Evolutionary conservation across 1,284 basidiomycete genomes (phyloP).

Genomic region (Ceratobasidium sp.): DNA sequence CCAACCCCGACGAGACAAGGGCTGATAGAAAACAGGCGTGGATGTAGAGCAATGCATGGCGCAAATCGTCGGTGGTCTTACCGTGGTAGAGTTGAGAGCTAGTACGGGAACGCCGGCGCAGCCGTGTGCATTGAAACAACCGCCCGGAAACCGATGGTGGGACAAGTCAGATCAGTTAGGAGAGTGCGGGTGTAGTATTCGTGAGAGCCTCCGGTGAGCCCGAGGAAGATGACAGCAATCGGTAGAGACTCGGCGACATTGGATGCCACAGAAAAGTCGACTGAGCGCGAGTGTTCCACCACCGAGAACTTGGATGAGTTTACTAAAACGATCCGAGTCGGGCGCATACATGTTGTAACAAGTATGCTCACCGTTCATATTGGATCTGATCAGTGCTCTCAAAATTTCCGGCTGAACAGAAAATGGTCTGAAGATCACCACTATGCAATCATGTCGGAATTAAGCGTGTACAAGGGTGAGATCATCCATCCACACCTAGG

Average conservation of each 20-base stretch:
- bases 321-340: slow-evolving; percentile 52
- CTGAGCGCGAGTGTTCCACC: slow-evolving; percentile 60
- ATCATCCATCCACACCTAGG: slow-evolving; percentile 29
- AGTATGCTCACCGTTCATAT: slow-evolving; percentile 57
- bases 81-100: slow-evolving; percentile 51
- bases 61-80: slow-evolving; percentile 65
- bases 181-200: slow-evolving; percentile 64
- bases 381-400: slow-evolving; percentile 59
- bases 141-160: slow-evolving; percentile 47
- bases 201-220: slow-evolving; percentile 61
- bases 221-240: slow-evolving; percentile 62
- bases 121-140: slow-evolving; percentile 41
- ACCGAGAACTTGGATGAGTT: slow-evolving; percentile 61
- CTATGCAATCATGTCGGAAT: slow-evolving; percentile 49
- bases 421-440: slow-evolving; percentile 62
- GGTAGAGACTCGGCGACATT: slow-evolving; percentile 56
- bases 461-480: background rate
- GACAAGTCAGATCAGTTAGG: slow-evolving; percentile 51
- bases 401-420: slow-evolving; percentile 60
- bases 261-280: slow-evolving; percentile 52
- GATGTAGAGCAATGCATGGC: slow-evolving; percentile 64
- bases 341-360: slow-evolving; percentile 41
- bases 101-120: slow-evolving; percentile 48
- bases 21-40: slow-evolving; percentile 66
- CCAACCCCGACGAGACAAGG: slow-evolving; percentile 87